Base-by-base conservation (phyloP, 1,139 yeast genomes). In the Hansenula sp. region DNA sequence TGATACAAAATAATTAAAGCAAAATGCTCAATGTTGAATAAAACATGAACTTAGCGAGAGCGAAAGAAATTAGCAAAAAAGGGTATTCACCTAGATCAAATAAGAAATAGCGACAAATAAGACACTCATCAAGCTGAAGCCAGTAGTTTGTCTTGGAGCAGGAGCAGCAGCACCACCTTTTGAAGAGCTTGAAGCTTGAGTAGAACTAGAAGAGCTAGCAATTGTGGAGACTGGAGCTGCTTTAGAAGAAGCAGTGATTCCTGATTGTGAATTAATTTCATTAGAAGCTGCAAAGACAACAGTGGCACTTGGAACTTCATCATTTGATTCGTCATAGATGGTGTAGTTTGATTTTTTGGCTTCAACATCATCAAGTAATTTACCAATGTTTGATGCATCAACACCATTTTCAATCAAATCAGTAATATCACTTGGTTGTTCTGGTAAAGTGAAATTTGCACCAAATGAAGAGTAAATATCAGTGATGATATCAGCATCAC, bases 281-380 rank as follows among this genome's bases (percentile, higher is more conserved):
- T 69, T 65, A 3, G 56, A 54, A n/a, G 60, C 44, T 28, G 50
- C 53, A 41, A 83, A 79, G 2, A 75, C 69, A 28, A 81, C 80
- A 22, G 74, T 65, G 32, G 87, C 77, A 31, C 79, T 77, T 29
- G 63, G 56, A 39, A 87, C 73, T 39, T 60, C 59, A 22, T 77
- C 71, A 40, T 79, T 80, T 28, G 68, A 68, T 31, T 67, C 60
- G 50, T 83, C 83, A 47, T 66, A 61, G 36, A 79, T 64, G 10
- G 66, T 58, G 55, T 66, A 73, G 34, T 66, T 66, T 17, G 79
- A 61, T 25, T 65, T 61, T 40, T 64, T 65, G 9, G 61, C 55
- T 37, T 60, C 53, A 34, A 75, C 57, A 28, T 59, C 58, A 21
- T 61, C 59, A 43, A 78, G 59, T 38, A 78, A 59, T 41, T 67